Conservation (phyloP, 768 basidiomycete species). For the Sarcodon aspratus region DNA sequence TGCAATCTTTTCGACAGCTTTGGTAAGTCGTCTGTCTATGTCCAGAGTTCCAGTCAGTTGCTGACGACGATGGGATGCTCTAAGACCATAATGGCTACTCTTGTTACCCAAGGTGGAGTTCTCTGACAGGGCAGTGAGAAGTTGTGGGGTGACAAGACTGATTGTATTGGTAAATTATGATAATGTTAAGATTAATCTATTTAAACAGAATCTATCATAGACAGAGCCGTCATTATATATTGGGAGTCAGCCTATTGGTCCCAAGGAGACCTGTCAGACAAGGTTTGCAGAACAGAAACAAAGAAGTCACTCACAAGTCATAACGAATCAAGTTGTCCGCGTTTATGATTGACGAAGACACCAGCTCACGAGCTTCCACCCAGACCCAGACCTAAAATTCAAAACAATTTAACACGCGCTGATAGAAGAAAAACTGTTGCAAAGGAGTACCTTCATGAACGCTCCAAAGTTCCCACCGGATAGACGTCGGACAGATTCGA, state of each 20-base stretch:
- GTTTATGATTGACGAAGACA: slow-evolving; percentile 64
- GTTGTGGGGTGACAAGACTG: no score
- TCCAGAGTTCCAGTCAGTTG: not conserved
- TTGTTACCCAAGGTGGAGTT: no score
- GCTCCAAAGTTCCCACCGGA: slow-evolving; percentile 69
- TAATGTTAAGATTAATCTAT: no score
- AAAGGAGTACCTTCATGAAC: slow-evolving; percentile 69
- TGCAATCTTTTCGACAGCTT: not conserved
- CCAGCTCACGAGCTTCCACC: slow-evolving; percentile 86
- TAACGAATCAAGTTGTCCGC: slow-evolving; percentile 82
- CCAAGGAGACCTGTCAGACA: not conserved
- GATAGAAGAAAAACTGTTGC: slow-evolving; percentile 2
- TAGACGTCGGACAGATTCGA: slow-evolving; percentile 49
- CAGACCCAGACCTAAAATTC: slow-evolving; percentile 72
- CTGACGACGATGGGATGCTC: no score
- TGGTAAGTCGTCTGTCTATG: not conserved
- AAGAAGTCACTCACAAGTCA: slow-evolving; percentile 52
- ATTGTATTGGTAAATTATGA: no score
- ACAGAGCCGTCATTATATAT: not conserved
- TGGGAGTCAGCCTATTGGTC: not conserved
- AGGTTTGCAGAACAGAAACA: not conserved
- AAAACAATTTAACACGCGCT: not conserved
- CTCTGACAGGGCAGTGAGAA: no score
- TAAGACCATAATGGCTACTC: no score
- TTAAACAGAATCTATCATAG: no score